These are phyloP conservation scores for Herpotrichia juniperi DNA, from an alignment of 2,329 filamentous ascomycete genomes.

Conservation along the genomic window DNA sequence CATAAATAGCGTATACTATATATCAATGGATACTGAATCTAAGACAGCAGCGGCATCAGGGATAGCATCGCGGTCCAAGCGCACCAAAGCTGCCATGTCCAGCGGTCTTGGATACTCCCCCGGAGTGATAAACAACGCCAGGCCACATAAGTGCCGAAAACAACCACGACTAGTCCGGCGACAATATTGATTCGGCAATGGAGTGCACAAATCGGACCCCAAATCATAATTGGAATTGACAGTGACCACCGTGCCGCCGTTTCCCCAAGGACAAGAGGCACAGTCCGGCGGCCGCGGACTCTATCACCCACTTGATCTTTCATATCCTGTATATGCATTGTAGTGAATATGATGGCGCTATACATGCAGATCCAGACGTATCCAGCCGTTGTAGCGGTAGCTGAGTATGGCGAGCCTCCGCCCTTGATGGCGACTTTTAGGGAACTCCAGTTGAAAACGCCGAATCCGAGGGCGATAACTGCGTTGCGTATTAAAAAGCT, in stretches of 20 bases:
- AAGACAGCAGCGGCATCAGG: neutral
- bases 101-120: neutral
- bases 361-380: slow-evolving; percentile 10
- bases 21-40: too few species aligned
- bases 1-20: too few species aligned
- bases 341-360: slow-evolving; percentile 21
- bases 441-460: slow-evolving; percentile 9
- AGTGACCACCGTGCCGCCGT: neutral
- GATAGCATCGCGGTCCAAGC: neutral
- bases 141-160: neutral
- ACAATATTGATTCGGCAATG: neutral
- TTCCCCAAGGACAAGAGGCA: slow-evolving; percentile 21
- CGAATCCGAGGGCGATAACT: slow-evolving; percentile 15
- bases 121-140: neutral
- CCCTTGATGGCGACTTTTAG: slow-evolving; percentile 9
- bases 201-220: neutral
- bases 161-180: neutral
- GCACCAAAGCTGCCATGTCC: slow-evolving; percentile 1
- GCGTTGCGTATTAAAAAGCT: slow-evolving; percentile 19
- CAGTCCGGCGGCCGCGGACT: slow-evolving; percentile 18
- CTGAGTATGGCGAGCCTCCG: too few species aligned
- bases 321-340: slow-evolving; percentile 37
- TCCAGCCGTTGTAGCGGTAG: neutral
- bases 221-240: neutral
- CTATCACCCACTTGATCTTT: slow-evolving; percentile 31